Evolutionary conservation across 192 early-diverging fungal genomes (phyloP), one percentile per base, ranked within the genome.

Genomic region (Coemansia sp.): DNA sequence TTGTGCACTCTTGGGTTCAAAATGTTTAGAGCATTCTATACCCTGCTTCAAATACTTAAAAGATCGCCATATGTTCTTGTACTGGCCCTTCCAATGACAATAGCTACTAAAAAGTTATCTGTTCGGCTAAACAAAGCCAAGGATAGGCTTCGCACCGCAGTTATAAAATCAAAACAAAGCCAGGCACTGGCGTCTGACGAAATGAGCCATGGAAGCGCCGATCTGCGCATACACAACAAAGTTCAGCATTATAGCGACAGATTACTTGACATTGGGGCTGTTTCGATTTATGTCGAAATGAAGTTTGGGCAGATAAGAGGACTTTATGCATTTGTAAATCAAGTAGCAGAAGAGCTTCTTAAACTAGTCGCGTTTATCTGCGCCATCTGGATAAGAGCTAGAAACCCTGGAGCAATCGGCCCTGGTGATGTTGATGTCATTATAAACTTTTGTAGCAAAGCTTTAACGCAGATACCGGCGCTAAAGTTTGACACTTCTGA

Each of bases 341-440:
- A 58, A 4, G 29, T 38, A 2, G 7, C 56, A n/a, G 33, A 17
- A 7, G 56, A 58, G 56, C 6, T 58, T 7, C 56, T 58, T 12
- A 36, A 40, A n/a, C 30, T 58, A 8, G 31, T 38, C 20, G 25
- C 33, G 16, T 17, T 58, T 34, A 3, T 38, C 3, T 34, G 5
- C 18, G 22, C 56, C 2, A 18, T 58, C 32, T 58, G 56, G 56
- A 20, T 33, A 38, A 32, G 33, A 6, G 7, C 56, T 11, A 16
- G 32, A 10, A 31, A 58, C 6, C 18, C 34, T 5, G 56, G 18
- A 5, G 30, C 8, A 33, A 34, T 38, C 4, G 56, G 56, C 20
- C 56, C 56, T 22, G 56, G 56, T 2, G 56, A 58, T 58, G 56
- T 58, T 8, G 56, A 58, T 58, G 5, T 40, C 2, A 1, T 58